Evolutionary conservation across 768 basidiomycete species (phyloP).

Genomic region (Trametopsis cervina): DNA sequence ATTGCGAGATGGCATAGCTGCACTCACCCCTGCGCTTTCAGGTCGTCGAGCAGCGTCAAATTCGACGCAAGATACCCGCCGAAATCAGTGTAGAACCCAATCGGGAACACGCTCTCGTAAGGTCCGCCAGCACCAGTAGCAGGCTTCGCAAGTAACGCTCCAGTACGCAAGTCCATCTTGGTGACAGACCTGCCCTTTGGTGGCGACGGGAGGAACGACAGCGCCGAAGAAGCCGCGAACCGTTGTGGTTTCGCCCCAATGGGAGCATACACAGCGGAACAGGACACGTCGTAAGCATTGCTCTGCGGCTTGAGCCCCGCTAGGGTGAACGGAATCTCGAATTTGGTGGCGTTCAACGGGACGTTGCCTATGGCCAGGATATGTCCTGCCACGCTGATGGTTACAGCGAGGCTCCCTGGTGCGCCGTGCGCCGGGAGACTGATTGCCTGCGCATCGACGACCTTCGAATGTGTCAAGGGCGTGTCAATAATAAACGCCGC

Average conservation of each 20-base stretch:
- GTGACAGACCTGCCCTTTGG: slow-evolving; percentile 33
- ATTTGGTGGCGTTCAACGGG: slow-evolving; percentile 31
- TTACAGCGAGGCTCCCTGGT: slow-evolving; percentile 18
- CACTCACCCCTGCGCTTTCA: slow-evolving; percentile 50
- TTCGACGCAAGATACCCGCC: slow-evolving; percentile 47
- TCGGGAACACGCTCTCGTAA: slow-evolving; percentile 45
- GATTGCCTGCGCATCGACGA: slow-evolving; percentile 30
- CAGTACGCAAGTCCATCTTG: slow-evolving; percentile 42
- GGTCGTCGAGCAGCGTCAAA: slow-evolving; percentile 41
- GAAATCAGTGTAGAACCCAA: slow-evolving; percentile 69
- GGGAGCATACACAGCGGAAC: slow-evolving; percentile 25
- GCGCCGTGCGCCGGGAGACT: slow-evolving; percentile 12
- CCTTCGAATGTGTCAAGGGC: slow-evolving; percentile 27
- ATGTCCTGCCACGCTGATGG: slow-evolving; percentile 25
- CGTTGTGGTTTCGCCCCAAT: slow-evolving; percentile 17
- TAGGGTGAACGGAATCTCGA: slow-evolving; percentile 29
- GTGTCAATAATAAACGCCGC: slow-evolving; percentile 33
- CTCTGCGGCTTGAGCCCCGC: slow-evolving; percentile 23
- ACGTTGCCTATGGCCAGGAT: slow-evolving; percentile 22
- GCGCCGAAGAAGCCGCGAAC: slow-evolving; percentile 25
- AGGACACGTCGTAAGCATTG: slow-evolving; percentile 27
- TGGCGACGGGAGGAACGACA: slow-evolving; percentile 37
- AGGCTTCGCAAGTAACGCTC: slow-evolving; percentile 35
- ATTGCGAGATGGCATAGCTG: background rate
- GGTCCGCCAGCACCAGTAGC: slow-evolving; percentile 13